Percentiles rank a stretch among this genome's conserved stretches.
Conservation (phyloP, 2,329 filamentous ascomycete genomes). For the Paracoccidioides brasiliensis region DNA sequence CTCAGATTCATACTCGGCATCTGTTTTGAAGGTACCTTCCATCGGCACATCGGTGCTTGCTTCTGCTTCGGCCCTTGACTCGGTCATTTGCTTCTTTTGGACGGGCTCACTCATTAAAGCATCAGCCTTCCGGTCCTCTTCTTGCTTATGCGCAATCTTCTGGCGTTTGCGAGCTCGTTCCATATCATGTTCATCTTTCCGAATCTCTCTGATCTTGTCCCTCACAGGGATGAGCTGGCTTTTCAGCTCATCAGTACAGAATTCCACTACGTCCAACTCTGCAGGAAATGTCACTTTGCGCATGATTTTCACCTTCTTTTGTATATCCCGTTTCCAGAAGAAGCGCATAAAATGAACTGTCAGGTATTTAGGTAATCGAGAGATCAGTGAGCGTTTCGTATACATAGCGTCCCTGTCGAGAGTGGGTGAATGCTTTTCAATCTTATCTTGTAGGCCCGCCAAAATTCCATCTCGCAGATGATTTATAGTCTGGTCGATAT, state of each 20-base stretch:
- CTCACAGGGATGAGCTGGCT: conserved; percentile 78
- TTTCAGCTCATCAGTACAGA: conserved; percentile 82
- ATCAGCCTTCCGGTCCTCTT: conserved; percentile 37
- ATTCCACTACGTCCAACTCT: conserved; percentile 85
- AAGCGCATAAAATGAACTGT: conserved; percentile 97
- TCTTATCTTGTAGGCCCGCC: conserved; percentile 68
- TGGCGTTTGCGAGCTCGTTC: conserved; percentile 85
- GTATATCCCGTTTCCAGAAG: conserved; percentile 89
- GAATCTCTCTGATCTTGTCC: conserved; percentile 87
- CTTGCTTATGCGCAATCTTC: conserved; percentile 52
- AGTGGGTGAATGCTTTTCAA: conserved; percentile 75
- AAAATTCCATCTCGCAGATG: conserved; percentile 81
- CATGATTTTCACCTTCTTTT: conserved; percentile 99
- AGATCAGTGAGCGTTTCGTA: conserved; percentile 82
- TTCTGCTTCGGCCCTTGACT: conserved; percentile 46
- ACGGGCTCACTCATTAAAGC: conserved; percentile 24
- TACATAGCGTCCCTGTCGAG: conserved; percentile 70
- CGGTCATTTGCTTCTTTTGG: conserved; percentile 36
- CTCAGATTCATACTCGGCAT: conserved; percentile 84
- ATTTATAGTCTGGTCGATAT: conserved; percentile 78
- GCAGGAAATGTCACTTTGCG: conserved; percentile 93
- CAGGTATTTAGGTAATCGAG: conserved; percentile 83
- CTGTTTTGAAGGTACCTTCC: conserved; percentile 71
- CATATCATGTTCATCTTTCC: conserved; percentile 89
- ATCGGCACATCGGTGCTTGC: conserved; percentile 58